Evolutionary conservation across 805 yeast species (phyloP).

Genomic region (Spencermartinsiella europaea): DNA sequence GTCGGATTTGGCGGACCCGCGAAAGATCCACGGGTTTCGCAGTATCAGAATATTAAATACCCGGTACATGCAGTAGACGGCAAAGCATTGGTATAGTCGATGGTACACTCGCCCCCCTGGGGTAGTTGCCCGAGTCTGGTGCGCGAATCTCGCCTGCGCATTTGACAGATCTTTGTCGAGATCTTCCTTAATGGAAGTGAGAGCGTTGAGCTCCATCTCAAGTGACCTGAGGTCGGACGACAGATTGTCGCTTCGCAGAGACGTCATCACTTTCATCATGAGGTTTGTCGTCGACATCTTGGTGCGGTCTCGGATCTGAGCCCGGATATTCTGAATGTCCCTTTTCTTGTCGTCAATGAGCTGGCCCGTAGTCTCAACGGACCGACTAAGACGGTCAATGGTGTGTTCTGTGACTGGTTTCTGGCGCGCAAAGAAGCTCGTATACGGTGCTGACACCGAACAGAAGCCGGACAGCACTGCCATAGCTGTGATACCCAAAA

Average conservation of each 20-base stretch:
- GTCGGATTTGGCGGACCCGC: slow-evolving; percentile 18
- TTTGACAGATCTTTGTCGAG: slow-evolving; percentile 29
- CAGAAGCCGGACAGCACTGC: slow-evolving; percentile 38
- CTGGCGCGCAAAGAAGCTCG: slow-evolving; percentile 29
- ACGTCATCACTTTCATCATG: slow-evolving; percentile 25
- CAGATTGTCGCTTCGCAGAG: slow-evolving; percentile 21
- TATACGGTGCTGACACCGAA: slow-evolving; percentile 37
- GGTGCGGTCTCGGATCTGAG: slow-evolving; percentile 17
- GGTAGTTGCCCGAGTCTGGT: slow-evolving; percentile 28
- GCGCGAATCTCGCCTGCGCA: slow-evolving; percentile 21
- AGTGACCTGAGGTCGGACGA: slow-evolving; percentile 18
- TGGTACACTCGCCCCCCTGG: slow-evolving; percentile 28
- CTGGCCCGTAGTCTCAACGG: slow-evolving; percentile 29
- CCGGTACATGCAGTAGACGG: slow-evolving; percentile 39
- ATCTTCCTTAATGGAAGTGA: slow-evolving; percentile 29
- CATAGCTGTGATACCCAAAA: slow-evolving; percentile 39
- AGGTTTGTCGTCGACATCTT: slow-evolving; percentile 24
- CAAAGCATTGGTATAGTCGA: slow-evolving; percentile 29
- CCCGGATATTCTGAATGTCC: slow-evolving; percentile 7
- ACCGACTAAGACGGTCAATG: slow-evolving; percentile 26
- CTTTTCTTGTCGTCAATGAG: slow-evolving; percentile 25
- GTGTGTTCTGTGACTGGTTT: slow-evolving; percentile 28
- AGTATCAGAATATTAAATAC: slow-evolving; percentile 30
- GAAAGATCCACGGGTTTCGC: slow-evolving; percentile 25
- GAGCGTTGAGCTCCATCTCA: slow-evolving; percentile 32